Evolutionary conservation across 371 early-diverging fungal species (phyloP), one percentile per base, ranked within the genome.

Genomic region (Rhizopus arrhizus): DNA sequence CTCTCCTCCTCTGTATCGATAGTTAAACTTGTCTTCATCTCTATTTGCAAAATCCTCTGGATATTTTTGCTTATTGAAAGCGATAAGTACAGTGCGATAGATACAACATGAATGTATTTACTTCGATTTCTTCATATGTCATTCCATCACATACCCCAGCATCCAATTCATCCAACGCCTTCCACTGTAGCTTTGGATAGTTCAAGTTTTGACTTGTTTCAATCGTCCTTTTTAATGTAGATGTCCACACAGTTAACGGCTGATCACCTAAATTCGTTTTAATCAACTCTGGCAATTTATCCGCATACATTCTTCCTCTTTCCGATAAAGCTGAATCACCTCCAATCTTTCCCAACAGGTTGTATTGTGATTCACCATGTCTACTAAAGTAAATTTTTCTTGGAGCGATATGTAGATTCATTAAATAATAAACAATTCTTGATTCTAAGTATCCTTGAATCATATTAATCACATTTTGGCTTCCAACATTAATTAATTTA

Each of bases 111-210:
- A 12, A 36, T 36, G n/a, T n/a, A 50, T 56, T 70, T 72, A 84
- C 87, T 69, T 89, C 96, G 63, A 99, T 97, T 65, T 98, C 96
- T 66, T 96, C 97, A 75, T 99, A 99, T 8, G 98, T 97, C 81
- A 97, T 82, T 28, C 96, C 97, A 75, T 99, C 99, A 80, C 99
- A 99, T 10, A 95, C 89, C 13, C 99, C 98, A 7, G 96, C 91
- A 68, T 97, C 92, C 40, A 99, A 75, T 74, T 99, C 99, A 76
- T 99, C 99, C 69, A 99, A 72, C 32, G 94, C 95, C 72, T 97
- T 97, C 95, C 96, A 95, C 66, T 89, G 89, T 56, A 95, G 74
- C 62, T 96, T 95, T 49, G 95, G 93, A 76, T 91, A 90, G 1
- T 81, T 75, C 43, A 99, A 65, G 15, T 88, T 69, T 1, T 78